Evolutionary conservation across 805 yeast species (phyloP).

Genomic region (Babjeviella inositovora): DNA sequence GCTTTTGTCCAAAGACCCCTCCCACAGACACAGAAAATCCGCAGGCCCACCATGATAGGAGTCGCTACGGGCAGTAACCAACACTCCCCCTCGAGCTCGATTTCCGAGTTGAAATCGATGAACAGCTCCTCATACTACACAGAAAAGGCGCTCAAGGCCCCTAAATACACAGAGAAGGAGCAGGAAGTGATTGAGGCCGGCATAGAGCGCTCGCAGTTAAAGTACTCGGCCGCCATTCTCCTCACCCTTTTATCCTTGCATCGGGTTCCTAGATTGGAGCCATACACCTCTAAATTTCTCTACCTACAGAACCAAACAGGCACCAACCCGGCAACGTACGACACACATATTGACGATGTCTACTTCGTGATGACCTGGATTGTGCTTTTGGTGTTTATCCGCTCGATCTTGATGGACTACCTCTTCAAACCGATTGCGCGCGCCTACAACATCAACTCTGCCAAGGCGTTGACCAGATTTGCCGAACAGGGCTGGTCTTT

Average conservation of each 20-base stretch:
- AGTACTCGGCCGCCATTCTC: no score
- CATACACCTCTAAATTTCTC: slow-evolving; percentile 16
- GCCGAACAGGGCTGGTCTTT: slow-evolving; percentile 81
- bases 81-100: no score
- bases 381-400: slow-evolving; percentile 34
- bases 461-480: slow-evolving; percentile 47
- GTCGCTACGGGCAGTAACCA: no score
- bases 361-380: slow-evolving; percentile 39
- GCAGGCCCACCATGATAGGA: no score
- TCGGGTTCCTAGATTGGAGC: slow-evolving; percentile 7
- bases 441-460: slow-evolving; percentile 21
- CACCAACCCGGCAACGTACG: slow-evolving; percentile 18
- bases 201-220: no score
- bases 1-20: no score
- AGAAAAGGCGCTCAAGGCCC: no score
- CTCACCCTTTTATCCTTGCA: slow-evolving; percentile 2
- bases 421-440: slow-evolving; percentile 41
- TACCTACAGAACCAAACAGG: slow-evolving; percentile 11
- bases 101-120: no score
- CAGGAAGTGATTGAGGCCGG: no score
- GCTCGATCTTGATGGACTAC: slow-evolving; percentile 45
- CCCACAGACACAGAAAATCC: no score
- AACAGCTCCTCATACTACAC: no score
- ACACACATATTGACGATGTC: slow-evolving; percentile 36
- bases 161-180: no score